phyloP scores from a whole-genome alignment of 305 asterid genomes.

The Withania somnifera region DNA sequence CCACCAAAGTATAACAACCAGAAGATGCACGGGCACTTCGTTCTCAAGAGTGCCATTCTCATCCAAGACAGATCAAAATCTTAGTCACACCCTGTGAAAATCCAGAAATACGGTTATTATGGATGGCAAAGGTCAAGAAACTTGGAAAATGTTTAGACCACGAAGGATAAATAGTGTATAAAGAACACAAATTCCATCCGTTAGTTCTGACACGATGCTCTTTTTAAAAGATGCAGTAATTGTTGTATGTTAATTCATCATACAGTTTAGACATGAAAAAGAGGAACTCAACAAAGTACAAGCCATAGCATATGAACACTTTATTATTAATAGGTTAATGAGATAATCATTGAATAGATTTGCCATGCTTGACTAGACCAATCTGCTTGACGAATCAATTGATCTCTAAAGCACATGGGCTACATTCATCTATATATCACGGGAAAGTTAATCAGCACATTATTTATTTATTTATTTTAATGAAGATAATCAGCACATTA shows the following conservation, averaged over 20 bases:
- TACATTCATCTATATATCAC: not conserved
- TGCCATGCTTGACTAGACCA: not conserved
- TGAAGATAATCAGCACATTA: no score
- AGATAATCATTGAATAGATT: not conserved
- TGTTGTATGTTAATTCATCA: not conserved
- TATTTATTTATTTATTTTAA: no score
- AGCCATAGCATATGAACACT: not conserved
- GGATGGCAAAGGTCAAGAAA: not conserved
- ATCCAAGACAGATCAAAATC: not conserved
- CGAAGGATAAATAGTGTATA: not conserved
- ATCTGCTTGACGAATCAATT: not conserved
- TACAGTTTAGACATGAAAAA: not conserved
- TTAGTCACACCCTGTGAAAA: not conserved
- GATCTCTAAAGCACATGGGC: not conserved
- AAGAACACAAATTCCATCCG: not conserved
- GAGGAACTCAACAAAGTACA: not conserved
- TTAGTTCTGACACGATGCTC: not conserved
- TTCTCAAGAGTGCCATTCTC: not conserved
- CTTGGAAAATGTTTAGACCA: not conserved
- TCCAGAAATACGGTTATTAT: not conserved
- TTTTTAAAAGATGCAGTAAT: not conserved
- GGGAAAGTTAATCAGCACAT: not conserved
- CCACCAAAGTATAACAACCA: not conserved
- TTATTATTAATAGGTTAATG: not conserved
- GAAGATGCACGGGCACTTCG: not conserved